Conservation (phyloP, 805 yeast genomes). For the Ogataea saltuana region DNA sequence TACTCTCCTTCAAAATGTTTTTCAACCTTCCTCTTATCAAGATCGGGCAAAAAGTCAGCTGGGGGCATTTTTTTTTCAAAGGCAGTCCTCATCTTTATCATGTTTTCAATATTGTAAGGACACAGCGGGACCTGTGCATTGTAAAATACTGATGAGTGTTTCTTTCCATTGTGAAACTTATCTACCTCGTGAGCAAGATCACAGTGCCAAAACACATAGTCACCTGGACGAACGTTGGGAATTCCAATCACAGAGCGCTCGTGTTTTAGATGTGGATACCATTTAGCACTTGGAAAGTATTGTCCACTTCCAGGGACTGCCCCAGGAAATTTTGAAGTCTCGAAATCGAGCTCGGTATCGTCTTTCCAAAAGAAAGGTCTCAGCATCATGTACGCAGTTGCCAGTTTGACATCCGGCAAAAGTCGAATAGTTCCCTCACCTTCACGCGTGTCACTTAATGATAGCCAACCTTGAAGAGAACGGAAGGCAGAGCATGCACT, state of each 20-base stretch:
- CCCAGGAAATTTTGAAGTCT: slow-evolving; percentile 39
- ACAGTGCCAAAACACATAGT: slow-evolving; percentile 46
- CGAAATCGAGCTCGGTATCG: slow-evolving; percentile 33
- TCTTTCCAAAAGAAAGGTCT: slow-evolving; percentile 41
- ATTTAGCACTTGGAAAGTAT: slow-evolving; percentile 26
- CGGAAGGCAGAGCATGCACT: slow-evolving; percentile 34
- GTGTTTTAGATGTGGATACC: slow-evolving; percentile 40
- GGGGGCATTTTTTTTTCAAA: slow-evolving; percentile 9
- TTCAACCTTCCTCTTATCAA: slow-evolving; percentile 10
- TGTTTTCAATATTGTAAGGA: slow-evolving; percentile 15
- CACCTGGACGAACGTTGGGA: slow-evolving; percentile 44
- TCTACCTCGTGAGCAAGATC: slow-evolving; percentile 46
- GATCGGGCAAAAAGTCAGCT: slow-evolving; percentile 24
- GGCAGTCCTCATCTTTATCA: slow-evolving; percentile 8
- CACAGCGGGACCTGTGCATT: slow-evolving; percentile 40
- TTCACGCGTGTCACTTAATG: slow-evolving; percentile 37
- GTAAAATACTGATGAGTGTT: slow-evolving; percentile 41
- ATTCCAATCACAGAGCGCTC: slow-evolving; percentile 35
- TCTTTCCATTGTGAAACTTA: slow-evolving; percentile 35
- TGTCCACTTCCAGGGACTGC: slow-evolving; percentile 41
- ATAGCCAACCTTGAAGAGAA: slow-evolving; percentile 47
- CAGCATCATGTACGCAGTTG: slow-evolving; percentile 41
- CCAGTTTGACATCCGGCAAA: slow-evolving; percentile 39
- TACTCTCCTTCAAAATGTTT: slow-evolving; percentile 7
- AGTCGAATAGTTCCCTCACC: slow-evolving; percentile 43